Evolutionary conservation across 305 asterid genomes (phyloP), one percentile per base, ranked within the genome.

Genomic region (Salvia sclarea): DNA sequence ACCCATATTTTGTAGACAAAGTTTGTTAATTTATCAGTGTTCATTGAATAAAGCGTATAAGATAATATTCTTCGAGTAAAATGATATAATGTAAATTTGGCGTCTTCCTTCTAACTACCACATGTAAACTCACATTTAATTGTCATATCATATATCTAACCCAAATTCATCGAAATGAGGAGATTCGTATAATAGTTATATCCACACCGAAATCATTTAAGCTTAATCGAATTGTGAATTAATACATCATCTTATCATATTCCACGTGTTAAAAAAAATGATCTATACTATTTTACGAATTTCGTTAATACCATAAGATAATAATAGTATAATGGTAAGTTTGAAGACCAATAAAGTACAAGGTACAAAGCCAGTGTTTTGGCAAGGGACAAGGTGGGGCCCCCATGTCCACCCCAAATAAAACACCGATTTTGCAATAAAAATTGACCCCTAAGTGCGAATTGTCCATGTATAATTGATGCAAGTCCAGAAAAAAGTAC

Each of bases 301-400:
- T 12, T 41, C 6, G 17, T 41, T 41, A 41, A 41, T 41, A 41
- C 17, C 48, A 41, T 13, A 41, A 40, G 12, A 40, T 40, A 40
- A 12, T 37, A 11, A 14, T 40, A 40, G 16, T 6, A 14, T 6
- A 45, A 14, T 47, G 12, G 41, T 37, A 38, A 38, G 33, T 10
- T 10, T 8, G 25, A 47, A 47, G 25, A 17, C 16, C 18, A 10
- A 54, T 18, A 65, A 7, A 1, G 12, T 41, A 8, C 79, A 43
- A 43, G 37, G 56, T 44, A 13, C 75, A 58, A 33, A 17, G 14
- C 20, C 20, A 18, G 22, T 20, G 22, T 57, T 13, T 13, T 8
- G 8, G 16, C 16, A 14, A 44, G 0, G 60, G 89, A 83, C 90
- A 86, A 28, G 41, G 66, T 76, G 82, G 96, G 85, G 17, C 87